Percentiles rank a stretch among this genome's conserved stretches.
Conservation (phyloP, 345 rosid species). For the Hibiscus trionum region DNA sequence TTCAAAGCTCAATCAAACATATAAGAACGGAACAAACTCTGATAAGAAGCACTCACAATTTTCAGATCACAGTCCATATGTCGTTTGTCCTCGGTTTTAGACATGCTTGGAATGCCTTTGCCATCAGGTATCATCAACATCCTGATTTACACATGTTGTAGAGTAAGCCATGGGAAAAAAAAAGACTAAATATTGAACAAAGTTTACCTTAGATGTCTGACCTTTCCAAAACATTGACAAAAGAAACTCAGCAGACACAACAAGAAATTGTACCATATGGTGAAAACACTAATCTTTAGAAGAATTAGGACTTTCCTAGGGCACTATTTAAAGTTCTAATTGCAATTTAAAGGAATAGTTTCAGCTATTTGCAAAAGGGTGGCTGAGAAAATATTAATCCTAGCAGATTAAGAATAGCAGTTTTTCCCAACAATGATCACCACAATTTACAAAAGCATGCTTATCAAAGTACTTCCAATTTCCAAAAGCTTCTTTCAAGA, state of each 20-base stretch:
- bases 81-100: conserved; percentile 6
- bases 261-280: background rate
- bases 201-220: background rate
- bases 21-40: background rate
- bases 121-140: conserved; percentile 34
- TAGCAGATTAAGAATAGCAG: too few species aligned
- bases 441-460: too few species aligned
- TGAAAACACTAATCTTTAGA: background rate
- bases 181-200: background rate
- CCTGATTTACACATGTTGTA: conserved; percentile 17
- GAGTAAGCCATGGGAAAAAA: background rate
- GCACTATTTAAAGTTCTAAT: background rate
- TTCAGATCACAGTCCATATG: conserved; percentile 22
- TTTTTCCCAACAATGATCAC: too few species aligned
- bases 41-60: conserved; percentile 29
- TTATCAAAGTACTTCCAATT: too few species aligned
- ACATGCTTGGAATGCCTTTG: conserved; percentile 14
- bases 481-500: too few species aligned
- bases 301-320: background rate
- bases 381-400: too few species aligned
- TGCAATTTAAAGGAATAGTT: background rate
- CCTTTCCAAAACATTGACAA: background rate
- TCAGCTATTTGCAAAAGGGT: background rate
- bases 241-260: background rate
- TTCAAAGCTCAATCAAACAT: background rate